A percentile compares a stretch with the other conserved stretches of the same genome.
Evolutionary conservation across 2,329 filamentous ascomycete genomes (phyloP).

Genomic region (Pseudocercospora pini-densiflorae): DNA sequence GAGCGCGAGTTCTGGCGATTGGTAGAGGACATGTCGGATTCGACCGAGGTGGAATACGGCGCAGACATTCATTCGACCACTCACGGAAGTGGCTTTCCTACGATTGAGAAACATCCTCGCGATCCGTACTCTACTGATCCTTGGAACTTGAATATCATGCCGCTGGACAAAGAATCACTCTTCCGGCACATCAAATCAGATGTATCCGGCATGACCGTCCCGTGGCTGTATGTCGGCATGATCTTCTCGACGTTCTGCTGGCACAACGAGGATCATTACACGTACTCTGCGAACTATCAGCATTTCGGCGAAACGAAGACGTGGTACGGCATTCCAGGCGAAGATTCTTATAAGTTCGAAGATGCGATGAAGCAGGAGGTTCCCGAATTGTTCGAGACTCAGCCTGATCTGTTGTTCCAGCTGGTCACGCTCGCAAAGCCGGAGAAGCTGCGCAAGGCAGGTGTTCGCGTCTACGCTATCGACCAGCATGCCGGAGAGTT

Average conservation of each 20-base stretch:
- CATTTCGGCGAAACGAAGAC: slow-evolving; percentile 98
- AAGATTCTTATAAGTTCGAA: slow-evolving; percentile 93
- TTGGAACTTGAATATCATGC: slow-evolving; percentile 95
- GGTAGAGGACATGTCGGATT: slow-evolving; percentile 91
- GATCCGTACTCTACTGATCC: slow-evolving; percentile 87
- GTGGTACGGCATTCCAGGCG: slow-evolving; percentile 96
- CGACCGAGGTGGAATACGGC: slow-evolving; percentile 96
- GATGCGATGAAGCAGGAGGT: slow-evolving; percentile 93
- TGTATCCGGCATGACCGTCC: slow-evolving; percentile 98
- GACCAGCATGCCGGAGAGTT: slow-evolving; percentile 96
- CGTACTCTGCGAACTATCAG: slow-evolving; percentile 97
- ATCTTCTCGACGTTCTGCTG: slow-evolving; percentile 99
- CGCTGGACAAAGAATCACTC: slow-evolving; percentile 85
- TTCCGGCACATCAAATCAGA: slow-evolving; percentile 98
- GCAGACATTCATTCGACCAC: slow-evolving; percentile 98
- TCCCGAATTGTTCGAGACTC: slow-evolving; percentile 94
- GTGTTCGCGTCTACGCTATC: slow-evolving; percentile 90
- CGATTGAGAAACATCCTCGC: slow-evolving; percentile 85
- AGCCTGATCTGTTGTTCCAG: slow-evolving; percentile 95
- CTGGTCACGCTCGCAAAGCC: slow-evolving; percentile 95
- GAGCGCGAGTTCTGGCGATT: slow-evolving; percentile 97
- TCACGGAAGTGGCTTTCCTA: slow-evolving; percentile 95
- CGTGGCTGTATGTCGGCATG: slow-evolving; percentile 99
- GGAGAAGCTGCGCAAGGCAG: slow-evolving; percentile 89
- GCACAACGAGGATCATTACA: slow-evolving; percentile 98